Base-by-base conservation (phyloP, 108 stramenopile genomes). In the Conticribra guillardii region DNA sequence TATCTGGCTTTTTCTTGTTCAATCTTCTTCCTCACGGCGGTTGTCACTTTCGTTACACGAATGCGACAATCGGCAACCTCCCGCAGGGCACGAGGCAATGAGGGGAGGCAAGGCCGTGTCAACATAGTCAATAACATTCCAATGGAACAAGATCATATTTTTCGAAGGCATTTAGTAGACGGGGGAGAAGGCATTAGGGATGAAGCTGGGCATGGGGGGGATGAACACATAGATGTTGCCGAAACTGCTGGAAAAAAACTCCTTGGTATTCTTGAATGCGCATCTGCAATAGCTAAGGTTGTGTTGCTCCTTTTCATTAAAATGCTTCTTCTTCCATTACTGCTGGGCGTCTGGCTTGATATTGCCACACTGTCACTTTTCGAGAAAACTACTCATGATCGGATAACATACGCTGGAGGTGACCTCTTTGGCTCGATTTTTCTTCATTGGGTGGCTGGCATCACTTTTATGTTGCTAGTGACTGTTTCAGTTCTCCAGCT, bases 381-480 rank as follows among this genome's bases (percentile, higher is more conserved):
- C 65, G 82, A 87, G 24, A 63, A 76, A 55, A 69, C 79, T 15
- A 41, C 76, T 54, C 59, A 79, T 29, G 73, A 82, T 56, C 78
- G 91, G 52, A 74, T 91, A 21, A 30, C 44, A 16, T 89, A 83
- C 59, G 90, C 90, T 21, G 89, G 88, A 2, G 55, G 37, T n/a
- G 91, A 95, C 67, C 54, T 95, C 2, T 88, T 91, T 55, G 89
- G 88, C n/a, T 85, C 87, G 29, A 50, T 84, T 15, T 69, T 92
- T 21, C 70, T 94, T 5, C 92, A 91, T 62, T 94, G 96, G 98
- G 94, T 97, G 2, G 63, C 83, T 56, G 98, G 98, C 29, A 99
- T 99, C 58, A 94, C 97, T 14, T 99, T 98, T 71, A 99, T 99
- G 98, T 82, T 99, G 21, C 79, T 94, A 5, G 94, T 97, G 24